These are phyloP conservation scores for Neonectria punicea DNA, from an alignment of 2,329 filamentous ascomycete genomes.

Conservation along the genomic window DNA sequence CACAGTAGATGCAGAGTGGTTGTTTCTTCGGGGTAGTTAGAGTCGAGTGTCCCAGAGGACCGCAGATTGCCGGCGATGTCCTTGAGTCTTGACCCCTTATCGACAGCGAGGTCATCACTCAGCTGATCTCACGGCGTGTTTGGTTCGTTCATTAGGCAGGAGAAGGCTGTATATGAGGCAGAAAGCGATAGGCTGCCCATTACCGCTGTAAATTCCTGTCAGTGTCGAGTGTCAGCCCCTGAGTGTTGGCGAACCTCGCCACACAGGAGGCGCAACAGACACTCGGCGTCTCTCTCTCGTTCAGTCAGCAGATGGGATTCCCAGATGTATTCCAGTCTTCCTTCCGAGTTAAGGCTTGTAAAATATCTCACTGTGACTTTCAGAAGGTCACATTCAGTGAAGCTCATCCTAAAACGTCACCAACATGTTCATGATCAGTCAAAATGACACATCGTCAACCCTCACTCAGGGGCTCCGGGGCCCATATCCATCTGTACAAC, in stretches of 20 bases:
- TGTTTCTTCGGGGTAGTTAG: neutral
- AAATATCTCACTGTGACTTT: no score
- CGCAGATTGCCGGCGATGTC: neutral
- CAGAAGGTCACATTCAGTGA: neutral
- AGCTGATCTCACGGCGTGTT: neutral
- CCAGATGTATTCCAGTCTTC: no score
- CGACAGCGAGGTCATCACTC: neutral
- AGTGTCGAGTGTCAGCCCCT: neutral
- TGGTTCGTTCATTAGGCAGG: neutral
- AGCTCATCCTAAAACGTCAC: neutral
- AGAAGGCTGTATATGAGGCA: neutral
- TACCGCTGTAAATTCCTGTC: neutral
- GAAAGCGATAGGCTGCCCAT: neutral
- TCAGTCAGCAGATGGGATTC: no score
- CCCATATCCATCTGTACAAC: neutral
- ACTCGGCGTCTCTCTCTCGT: neutral
- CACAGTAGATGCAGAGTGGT: no score
- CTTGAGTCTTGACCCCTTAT: neutral
- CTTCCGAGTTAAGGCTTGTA: neutral
- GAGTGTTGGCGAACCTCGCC: neutral
- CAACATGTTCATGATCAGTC: neutral
- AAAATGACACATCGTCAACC: neutral
- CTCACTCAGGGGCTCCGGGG: no score
- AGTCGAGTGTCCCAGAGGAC: neutral
- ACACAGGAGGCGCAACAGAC: no score